phyloP scores from a whole-genome alignment of 352 stramenopile species.

The Globisporangium lucens region DNA sequence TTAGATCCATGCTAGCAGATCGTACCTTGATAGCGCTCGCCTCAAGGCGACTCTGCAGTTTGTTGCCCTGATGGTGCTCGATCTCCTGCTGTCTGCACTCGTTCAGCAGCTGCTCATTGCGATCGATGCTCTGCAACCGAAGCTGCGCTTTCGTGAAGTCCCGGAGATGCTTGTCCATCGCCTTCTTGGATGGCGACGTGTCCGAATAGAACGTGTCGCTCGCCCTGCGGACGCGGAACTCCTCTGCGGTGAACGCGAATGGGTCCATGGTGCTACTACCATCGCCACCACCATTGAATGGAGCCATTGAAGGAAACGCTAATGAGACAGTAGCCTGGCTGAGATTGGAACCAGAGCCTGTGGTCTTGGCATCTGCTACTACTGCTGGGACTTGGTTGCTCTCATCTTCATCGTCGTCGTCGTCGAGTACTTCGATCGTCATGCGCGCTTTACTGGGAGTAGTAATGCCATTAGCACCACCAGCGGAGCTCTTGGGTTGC shows the following conservation, averaged over 20 bases:
- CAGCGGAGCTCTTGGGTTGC: not conserved
- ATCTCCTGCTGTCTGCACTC: constrained; percentile 22
- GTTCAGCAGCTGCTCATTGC: constrained; percentile 15
- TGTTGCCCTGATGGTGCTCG: constrained; percentile 16
- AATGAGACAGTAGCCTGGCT: not conserved
- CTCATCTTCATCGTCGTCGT: constrained; percentile 33
- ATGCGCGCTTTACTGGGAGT: constrained; percentile 34
- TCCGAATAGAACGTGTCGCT: constrained; percentile 66
- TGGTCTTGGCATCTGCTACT: not conserved
- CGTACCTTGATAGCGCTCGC: constrained; percentile 40
- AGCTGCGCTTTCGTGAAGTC: constrained; percentile 37
- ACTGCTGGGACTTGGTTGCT: not conserved
- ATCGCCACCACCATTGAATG: constrained; percentile 1
- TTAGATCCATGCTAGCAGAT: not conserved
- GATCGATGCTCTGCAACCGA: constrained; percentile 32
- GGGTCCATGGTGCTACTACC: constrained; percentile 16
- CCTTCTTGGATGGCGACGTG: constrained; percentile 46
- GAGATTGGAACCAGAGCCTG: not conserved
- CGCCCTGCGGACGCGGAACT: constrained; percentile 45
- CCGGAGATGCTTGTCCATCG: constrained; percentile 36
- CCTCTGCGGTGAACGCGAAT: constrained; percentile 53
- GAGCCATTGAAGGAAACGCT: not conserved
- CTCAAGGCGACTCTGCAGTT: constrained; percentile 41
- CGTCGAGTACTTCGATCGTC: constrained; percentile 72
- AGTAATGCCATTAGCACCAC: not conserved